Evolutionary conservation across 176 grass and related monocot genomes (phyloP).

Genomic region (Oryza meridionalis): DNA sequence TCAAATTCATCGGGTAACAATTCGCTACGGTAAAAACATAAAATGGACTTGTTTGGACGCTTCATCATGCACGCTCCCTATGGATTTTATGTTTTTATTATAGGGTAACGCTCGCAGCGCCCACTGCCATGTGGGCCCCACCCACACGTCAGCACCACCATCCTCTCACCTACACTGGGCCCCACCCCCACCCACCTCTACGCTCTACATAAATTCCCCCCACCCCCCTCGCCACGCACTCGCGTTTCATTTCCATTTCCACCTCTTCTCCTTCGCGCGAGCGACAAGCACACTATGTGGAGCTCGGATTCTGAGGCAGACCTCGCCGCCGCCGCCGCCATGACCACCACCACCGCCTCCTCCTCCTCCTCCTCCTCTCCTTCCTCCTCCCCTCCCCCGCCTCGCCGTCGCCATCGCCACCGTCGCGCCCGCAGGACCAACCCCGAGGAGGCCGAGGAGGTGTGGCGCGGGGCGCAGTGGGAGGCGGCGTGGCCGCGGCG

Average conservation of each 20-base stretch:
- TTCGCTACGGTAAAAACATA: no score
- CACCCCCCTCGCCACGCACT: no score
- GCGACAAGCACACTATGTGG: slow-evolving; percentile 14
- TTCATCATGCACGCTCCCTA: no score
- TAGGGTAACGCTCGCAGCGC: no score
- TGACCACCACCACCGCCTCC: neutral
- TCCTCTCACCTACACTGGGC: neutral
- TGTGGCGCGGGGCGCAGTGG: slow-evolving; percentile 50
- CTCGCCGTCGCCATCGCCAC: neutral
- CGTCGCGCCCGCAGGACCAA: neutral
- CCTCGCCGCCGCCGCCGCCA: neutral
- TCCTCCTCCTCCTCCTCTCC: neutral
- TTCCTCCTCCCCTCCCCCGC: neutral
- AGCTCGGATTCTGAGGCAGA: slow-evolving; percentile 39
- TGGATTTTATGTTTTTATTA: no score
- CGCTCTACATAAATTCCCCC: neutral
- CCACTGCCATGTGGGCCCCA: neutral
- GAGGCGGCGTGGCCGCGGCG: slow-evolving; percentile 44
- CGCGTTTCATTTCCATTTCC: no score
- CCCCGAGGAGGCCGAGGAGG: slow-evolving; percentile 1
- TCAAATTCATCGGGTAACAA: no score
- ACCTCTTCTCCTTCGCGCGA: no score
- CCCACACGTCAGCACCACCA: neutral
- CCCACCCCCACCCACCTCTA: neutral
- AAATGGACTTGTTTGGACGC: no score